Conservation (phyloP, 2,329 filamentous ascomycete species). For the Ophiostoma sp. region DNA sequence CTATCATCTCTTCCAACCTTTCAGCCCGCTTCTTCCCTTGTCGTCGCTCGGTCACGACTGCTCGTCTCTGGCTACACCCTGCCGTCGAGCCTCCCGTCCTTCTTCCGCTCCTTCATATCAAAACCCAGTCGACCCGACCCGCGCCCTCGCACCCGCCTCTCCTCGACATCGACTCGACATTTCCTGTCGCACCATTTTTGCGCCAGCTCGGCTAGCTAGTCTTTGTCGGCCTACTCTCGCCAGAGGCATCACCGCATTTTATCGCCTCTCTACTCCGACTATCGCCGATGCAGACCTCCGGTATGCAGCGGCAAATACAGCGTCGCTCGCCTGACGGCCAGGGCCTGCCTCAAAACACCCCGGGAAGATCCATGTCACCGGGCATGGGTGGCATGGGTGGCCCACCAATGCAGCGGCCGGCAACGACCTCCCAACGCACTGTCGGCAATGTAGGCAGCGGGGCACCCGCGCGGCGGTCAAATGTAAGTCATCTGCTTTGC, state of each 20-base stretch:
- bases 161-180: neutral
- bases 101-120: neutral
- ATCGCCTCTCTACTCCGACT: neutral
- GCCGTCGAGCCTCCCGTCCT: neutral
- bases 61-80: neutral
- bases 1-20: no score
- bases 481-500: slow-evolving; percentile 45
- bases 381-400: slow-evolving; percentile 43
- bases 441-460: slow-evolving; percentile 26
- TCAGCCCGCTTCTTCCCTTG: neutral
- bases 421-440: slow-evolving; percentile 61
- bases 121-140: neutral
- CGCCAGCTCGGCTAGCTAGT: neutral
- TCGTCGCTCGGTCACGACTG: neutral
- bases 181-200: neutral
- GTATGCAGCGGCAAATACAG: slow-evolving; percentile 51
- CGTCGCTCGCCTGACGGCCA: slow-evolving; percentile 61
- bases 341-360: slow-evolving; percentile 49
- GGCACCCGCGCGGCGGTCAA: slow-evolving; percentile 45
- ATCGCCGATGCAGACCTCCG: slow-evolving; percentile 45
- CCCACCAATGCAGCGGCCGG: slow-evolving; percentile 45
- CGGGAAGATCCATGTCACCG: slow-evolving; percentile 56
- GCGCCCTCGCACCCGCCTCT: neutral
- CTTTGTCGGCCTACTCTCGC: neutral
- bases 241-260: neutral